These are phyloP conservation scores for Camellia granthamiana DNA, from an alignment of 148 eudicot genomes.

Conservation along the genomic window DNA sequence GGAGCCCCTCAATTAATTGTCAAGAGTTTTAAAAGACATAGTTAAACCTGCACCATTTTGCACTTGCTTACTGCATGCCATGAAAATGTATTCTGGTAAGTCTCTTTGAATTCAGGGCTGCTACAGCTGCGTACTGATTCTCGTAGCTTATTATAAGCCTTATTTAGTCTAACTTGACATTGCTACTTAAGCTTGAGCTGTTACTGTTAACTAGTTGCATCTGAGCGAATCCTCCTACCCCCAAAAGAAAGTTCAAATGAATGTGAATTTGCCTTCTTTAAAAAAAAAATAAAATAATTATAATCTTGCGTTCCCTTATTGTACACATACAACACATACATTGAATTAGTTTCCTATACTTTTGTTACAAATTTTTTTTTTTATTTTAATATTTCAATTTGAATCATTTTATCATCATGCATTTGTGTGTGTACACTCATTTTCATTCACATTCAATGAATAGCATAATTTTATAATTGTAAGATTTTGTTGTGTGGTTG, in stretches of 20 bases:
- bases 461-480: too few species aligned
- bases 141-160: not conserved
- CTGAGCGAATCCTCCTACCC: too few species aligned
- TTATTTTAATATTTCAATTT: not conserved
- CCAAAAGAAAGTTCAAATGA: too few species aligned
- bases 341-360: not conserved
- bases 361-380: not conserved
- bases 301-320: not conserved
- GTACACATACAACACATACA: not conserved
- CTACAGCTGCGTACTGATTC: not conserved
- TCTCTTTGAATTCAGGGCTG: not conserved
- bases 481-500: not conserved
- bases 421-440: not conserved
- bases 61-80: not conserved
- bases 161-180: not conserved
- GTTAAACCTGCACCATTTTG: slow-evolving; percentile 2
- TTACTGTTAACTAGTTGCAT: not conserved
- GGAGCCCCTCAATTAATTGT: not conserved
- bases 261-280: too few species aligned
- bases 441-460: not conserved
- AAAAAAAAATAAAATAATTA: too few species aligned
- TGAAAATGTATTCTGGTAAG: not conserved
- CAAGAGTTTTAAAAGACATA: not conserved
- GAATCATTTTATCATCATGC: not conserved
- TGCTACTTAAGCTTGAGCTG: not conserved